phyloP scores from a whole-genome alignment of 2,329 filamentous ascomycete genomes.

The Massarina eburnea region DNA sequence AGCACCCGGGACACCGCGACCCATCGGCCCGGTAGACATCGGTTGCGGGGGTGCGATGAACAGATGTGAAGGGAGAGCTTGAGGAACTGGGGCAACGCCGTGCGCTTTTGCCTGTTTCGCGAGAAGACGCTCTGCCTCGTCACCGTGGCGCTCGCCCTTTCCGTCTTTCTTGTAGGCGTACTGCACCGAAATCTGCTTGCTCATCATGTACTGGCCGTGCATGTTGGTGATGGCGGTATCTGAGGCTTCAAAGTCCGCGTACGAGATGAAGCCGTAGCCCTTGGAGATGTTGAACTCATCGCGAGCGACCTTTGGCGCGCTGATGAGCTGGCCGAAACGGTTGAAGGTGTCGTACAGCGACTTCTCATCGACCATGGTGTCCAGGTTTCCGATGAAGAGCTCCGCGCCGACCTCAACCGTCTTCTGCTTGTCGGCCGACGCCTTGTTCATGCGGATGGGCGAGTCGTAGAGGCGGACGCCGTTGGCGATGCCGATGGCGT shows the following conservation, averaged over 20 bases:
- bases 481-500: conserved; percentile 96
- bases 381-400: conserved; percentile 94
- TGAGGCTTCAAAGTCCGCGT: conserved; percentile 87
- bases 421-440: conserved; percentile 90
- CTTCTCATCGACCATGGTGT: conserved; percentile 93
- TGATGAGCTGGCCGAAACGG: conserved; percentile 83
- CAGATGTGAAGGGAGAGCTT: conserved; percentile 74
- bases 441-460: conserved; percentile 95
- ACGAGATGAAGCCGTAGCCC: conserved; percentile 95
- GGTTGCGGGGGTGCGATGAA: conserved; percentile 48
- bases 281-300: conserved; percentile 88
- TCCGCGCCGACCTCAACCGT: conserved; percentile 92
- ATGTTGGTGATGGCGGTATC: conserved; percentile 90
- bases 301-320: conserved; percentile 81
- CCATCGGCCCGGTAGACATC: conserved; percentile 31
- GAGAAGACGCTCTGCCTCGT: conserved; percentile 87
- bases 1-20: conserved; percentile 36
- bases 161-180: conserved; percentile 99
- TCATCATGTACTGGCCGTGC: conserved; percentile 95
- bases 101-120: conserved; percentile 92
- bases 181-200: conserved; percentile 94
- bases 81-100: conserved; percentile 81
- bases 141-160: conserved; percentile 93
- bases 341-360: conserved; percentile 93
- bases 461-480: conserved; percentile 91